These are phyloP conservation scores for Yamadazyma jaroonii DNA, from an alignment of 1,139 yeast species.

Conservation along the genomic window DNA sequence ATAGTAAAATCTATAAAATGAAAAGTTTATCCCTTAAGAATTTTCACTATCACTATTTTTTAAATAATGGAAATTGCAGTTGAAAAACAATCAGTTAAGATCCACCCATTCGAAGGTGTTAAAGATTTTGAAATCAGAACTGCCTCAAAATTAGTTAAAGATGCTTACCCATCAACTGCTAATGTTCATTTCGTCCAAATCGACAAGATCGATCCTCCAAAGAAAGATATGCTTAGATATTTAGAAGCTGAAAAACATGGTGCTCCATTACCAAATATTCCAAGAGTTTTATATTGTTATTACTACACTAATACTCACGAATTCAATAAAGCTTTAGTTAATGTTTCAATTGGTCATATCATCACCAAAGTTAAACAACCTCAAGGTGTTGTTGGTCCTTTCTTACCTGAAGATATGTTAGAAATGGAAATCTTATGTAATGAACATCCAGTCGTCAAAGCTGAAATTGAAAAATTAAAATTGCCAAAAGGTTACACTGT, in stretches of 20 bases:
- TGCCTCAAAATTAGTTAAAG: constrained; percentile 64
- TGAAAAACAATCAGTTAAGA: constrained; percentile 1
- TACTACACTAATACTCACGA: constrained; percentile 58
- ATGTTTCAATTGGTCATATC: constrained; percentile 62
- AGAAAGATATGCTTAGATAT: constrained; percentile 65
- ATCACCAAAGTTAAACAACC: constrained; percentile 58
- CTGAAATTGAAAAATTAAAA: constrained; percentile 63
- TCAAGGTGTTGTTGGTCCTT: constrained; percentile 69
- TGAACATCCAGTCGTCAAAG: constrained; percentile 56
- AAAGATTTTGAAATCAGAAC: constrained; percentile 61
- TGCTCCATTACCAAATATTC: constrained; percentile 50
- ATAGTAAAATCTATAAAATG: not conserved
- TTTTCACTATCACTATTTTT: not conserved
- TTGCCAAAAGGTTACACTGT: constrained; percentile 56
- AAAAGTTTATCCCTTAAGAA: not conserved
- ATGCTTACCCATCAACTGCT: constrained; percentile 46
- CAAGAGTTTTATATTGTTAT: constrained; percentile 67
- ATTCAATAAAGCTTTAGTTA: constrained; percentile 72
- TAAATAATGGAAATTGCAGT: constrained; percentile 2
- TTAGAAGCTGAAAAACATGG: constrained; percentile 70
- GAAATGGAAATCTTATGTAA: constrained; percentile 52
- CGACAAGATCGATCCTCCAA: constrained; percentile 80
- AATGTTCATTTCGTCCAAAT: constrained; percentile 68
- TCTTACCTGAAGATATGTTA: constrained; percentile 66
- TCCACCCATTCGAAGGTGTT: constrained; percentile 67